Conservation (phyloP, 208 protist genomes). For the Leishmania tarentolae region DNA sequence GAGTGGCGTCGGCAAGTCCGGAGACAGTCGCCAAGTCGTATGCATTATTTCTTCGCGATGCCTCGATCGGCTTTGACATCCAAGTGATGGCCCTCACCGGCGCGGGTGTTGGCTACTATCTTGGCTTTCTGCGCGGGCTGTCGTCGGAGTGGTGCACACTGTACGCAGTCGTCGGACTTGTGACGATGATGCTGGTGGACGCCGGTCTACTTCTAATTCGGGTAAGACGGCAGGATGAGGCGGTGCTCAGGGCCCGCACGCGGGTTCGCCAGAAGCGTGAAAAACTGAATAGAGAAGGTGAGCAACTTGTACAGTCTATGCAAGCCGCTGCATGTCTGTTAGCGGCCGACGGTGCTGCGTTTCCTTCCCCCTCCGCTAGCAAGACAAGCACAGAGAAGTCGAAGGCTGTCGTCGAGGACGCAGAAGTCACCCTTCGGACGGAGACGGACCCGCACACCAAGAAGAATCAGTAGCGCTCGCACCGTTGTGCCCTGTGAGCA, state of each 20-base stretch:
- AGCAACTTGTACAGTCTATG: slow-evolving; percentile 25
- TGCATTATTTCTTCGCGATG: slow-evolving; percentile 57
- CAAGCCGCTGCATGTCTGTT: slow-evolving; percentile 7
- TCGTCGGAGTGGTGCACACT: slow-evolving; percentile 55
- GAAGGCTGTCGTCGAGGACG: not conserved
- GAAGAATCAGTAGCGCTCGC: slow-evolving; percentile 18
- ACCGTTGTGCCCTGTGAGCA: not conserved
- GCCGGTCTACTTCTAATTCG: slow-evolving; percentile 66
- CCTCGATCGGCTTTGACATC: slow-evolving; percentile 76
- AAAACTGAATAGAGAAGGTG: slow-evolving; percentile 17
- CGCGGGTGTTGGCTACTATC: slow-evolving; percentile 70
- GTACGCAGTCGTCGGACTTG: slow-evolving; percentile 58
- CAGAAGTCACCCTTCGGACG: not conserved
- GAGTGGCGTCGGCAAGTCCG: not conserved
- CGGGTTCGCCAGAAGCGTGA: slow-evolving; percentile 25
- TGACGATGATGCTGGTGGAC: slow-evolving; percentile 79
- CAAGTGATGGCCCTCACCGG: slow-evolving; percentile 74
- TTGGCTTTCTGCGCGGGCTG: slow-evolving; percentile 55
- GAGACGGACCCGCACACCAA: slow-evolving; percentile 14
- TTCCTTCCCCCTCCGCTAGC: not conserved
- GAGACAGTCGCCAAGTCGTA: slow-evolving; percentile 35
- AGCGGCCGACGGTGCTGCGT: not conserved
- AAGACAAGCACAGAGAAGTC: not conserved
- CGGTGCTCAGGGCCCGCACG: slow-evolving; percentile 26
- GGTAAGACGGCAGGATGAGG: slow-evolving; percentile 56